These are phyloP conservation scores for Pleurotus ostreatus DNA, from an alignment of 768 basidiomycete species.

Conservation along the genomic window DNA sequence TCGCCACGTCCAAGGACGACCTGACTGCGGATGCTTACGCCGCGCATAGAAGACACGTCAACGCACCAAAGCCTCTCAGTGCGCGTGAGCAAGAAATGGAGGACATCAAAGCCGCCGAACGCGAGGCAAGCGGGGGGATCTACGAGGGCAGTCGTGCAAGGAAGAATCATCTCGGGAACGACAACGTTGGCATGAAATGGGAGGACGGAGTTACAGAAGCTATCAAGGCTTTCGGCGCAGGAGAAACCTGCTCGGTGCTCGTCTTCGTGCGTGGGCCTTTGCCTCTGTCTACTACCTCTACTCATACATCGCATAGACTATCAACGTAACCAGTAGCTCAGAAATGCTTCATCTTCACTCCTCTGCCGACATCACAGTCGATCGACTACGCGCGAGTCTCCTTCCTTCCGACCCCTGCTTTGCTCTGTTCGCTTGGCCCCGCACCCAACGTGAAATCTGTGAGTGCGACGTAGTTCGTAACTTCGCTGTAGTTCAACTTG, in stretches of 20 bases:
- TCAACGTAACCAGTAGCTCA: slow-evolving; percentile 46
- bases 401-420: slow-evolving; percentile 62
- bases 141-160: slow-evolving; percentile 60
- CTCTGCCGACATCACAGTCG: slow-evolving; percentile 32
- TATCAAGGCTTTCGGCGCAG: slow-evolving; percentile 50
- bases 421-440: slow-evolving; percentile 66
- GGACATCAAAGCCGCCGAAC: slow-evolving; percentile 73
- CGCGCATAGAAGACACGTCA: slow-evolving; percentile 64
- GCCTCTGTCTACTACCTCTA: neutral
- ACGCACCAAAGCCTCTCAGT: slow-evolving; percentile 80
- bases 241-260: slow-evolving; percentile 50
- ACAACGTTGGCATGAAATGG: slow-evolving; percentile 68
- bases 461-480: slow-evolving; percentile 14
- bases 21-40: slow-evolving; percentile 67
- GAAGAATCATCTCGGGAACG: slow-evolving; percentile 47
- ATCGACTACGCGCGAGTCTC: slow-evolving; percentile 43
- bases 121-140: slow-evolving; percentile 39
- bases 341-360: slow-evolving; percentile 55
- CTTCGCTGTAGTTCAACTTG: neutral
- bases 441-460: slow-evolving; percentile 60
- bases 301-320: slow-evolving; percentile 38
- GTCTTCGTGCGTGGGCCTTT: slow-evolving; percentile 49
- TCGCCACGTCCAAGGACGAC: slow-evolving; percentile 71
- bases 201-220: slow-evolving; percentile 58
- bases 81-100: slow-evolving; percentile 79